Evolutionary conservation across 306 rosid species (phyloP).

Genomic region (Cucurbita moschata): DNA sequence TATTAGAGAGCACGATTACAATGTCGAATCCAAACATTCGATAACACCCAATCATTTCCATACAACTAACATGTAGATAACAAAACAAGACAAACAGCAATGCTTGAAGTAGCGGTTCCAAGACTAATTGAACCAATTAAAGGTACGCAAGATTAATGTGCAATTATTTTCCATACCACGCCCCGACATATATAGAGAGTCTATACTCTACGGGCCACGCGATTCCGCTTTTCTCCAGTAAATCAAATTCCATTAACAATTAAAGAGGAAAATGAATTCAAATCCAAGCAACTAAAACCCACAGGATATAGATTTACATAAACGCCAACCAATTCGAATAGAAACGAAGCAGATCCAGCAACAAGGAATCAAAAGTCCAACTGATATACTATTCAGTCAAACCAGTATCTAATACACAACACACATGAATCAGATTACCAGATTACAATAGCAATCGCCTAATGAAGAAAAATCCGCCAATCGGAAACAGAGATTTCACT

Average conservation of each 20-base stretch:
- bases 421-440: neutral
- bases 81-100: neutral
- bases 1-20: constrained; percentile 15
- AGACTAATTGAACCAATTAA: neutral
- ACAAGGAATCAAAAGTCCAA: constrained; percentile 10
- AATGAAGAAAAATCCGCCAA: neutral
- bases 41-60: constrained; percentile 1
- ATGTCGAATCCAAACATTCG: constrained; percentile 3
- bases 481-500: constrained; percentile 1
- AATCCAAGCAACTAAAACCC: constrained; percentile 9
- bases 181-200: neutral
- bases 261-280: neutral
- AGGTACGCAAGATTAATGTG: neutral
- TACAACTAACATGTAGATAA: neutral
- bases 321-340: constrained; percentile 5
- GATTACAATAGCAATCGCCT: neutral
- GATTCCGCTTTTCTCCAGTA: neutral
- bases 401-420: neutral
- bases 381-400: constrained; percentile 24
- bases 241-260: neutral
- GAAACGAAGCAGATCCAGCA: constrained; percentile 30
- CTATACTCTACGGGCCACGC: neutral
- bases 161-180: neutral
- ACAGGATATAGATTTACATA: constrained; percentile 1
- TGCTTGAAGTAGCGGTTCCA: neutral